These are phyloP conservation scores for Sphaerulina musiva DNA, from an alignment of 2,329 filamentous ascomycete genomes.

Conservation along the genomic window DNA sequence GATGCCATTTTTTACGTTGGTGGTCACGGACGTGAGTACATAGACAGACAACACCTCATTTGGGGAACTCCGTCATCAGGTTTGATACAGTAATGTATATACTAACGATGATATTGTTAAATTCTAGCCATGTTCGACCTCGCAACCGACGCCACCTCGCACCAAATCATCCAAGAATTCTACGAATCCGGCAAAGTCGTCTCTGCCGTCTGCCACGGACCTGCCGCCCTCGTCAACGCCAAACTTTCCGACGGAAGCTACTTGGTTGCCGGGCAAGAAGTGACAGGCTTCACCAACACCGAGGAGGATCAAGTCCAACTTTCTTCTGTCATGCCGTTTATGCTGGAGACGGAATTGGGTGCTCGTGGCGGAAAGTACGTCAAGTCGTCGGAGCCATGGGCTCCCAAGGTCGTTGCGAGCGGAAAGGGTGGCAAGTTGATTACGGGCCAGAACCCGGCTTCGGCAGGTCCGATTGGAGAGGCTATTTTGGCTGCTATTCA, in stretches of 20 bases:
- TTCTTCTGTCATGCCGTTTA: slow-evolving; percentile 50
- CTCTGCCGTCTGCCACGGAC: slow-evolving; percentile 63
- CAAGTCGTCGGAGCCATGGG: slow-evolving; percentile 48
- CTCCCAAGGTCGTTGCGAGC: slow-evolving; percentile 39
- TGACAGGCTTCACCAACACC: slow-evolving; percentile 54
- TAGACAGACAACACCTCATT: neutral
- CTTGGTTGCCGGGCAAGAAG: slow-evolving; percentile 51
- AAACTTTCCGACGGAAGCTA: slow-evolving; percentile 47
- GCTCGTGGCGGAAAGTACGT: slow-evolving; percentile 50
- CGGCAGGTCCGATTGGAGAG: slow-evolving; percentile 40
- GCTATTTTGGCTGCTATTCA: slow-evolving; percentile 31
- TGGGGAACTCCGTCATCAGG: no score
- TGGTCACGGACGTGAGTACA: slow-evolving; percentile 49
- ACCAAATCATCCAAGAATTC: slow-evolving; percentile 58
- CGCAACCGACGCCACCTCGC: slow-evolving; percentile 50
- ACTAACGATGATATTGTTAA: neutral
- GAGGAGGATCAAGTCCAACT: slow-evolving; percentile 46
- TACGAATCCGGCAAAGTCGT: slow-evolving; percentile 56
- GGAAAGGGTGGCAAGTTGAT: slow-evolving; percentile 37
- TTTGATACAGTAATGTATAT: neutral
- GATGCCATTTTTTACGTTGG: slow-evolving; percentile 58
- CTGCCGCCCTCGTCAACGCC: slow-evolving; percentile 56
- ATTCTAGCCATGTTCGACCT: slow-evolving; percentile 58
- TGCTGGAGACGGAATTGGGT: slow-evolving; percentile 52
- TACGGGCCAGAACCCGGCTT: slow-evolving; percentile 46